A percentile compares a stretch with the other conserved stretches of the same genome.
Evolutionary conservation across 2,329 filamentous ascomycete genomes (phyloP).

Genomic region (Epichloe aotearoae): DNA sequence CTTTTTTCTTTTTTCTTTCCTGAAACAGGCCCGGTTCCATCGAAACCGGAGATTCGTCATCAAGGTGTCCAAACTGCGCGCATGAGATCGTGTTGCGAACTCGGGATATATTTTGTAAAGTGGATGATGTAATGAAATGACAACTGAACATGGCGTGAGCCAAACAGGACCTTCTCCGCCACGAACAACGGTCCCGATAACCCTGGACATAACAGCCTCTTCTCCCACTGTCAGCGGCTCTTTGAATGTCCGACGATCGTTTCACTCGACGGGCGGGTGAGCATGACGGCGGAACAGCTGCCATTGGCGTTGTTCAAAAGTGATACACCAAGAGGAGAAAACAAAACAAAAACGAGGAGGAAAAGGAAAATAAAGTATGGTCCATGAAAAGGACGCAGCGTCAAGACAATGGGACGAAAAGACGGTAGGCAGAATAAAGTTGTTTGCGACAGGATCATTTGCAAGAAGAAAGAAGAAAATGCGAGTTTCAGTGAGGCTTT

Average conservation of each 20-base stretch:
- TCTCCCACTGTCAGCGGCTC: neutral
- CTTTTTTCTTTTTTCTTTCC: neutral
- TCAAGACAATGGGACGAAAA: slow-evolving; percentile 2
- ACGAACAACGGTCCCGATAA: neutral
- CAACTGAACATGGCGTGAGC: neutral
- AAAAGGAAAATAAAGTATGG: neutral
- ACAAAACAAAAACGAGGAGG: neutral
- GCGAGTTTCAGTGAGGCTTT: slow-evolving; percentile 4
- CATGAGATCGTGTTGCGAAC: neutral
- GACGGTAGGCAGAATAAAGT: slow-evolving; percentile 6
- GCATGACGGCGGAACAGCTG: neutral
- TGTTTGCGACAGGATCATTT: slow-evolving; percentile 3
- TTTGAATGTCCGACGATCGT: neutral
- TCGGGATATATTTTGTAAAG: neutral
- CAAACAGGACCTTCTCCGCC: neutral
- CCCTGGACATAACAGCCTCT: neutral
- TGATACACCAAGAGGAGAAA: neutral
- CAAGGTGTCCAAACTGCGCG: neutral
- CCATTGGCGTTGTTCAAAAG: neutral
- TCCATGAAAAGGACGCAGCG: neutral
- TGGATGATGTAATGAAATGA: neutral
- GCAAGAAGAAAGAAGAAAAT: slow-evolving; percentile 2
- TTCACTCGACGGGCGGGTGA: neutral
- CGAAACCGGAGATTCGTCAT: neutral
- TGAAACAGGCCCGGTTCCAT: slow-evolving; percentile 6